Evolutionary conservation across 192 early-diverging fungal genomes (phyloP).

Genomic region (Diversispora epigaea): DNA sequence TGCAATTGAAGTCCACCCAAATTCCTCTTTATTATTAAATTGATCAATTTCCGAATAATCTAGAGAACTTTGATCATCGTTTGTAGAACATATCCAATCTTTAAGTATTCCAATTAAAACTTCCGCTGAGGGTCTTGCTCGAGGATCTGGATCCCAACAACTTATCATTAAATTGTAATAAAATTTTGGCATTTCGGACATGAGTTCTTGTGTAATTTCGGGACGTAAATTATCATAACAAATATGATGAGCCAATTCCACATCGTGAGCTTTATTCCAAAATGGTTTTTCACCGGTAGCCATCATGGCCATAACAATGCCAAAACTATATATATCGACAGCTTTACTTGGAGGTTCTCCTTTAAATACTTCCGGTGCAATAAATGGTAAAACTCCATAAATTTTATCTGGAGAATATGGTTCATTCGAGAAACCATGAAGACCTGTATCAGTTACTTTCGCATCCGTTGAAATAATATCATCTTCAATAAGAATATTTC

Average conservation of each 20-base stretch:
- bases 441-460: neutral
- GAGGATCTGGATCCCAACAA: neutral
- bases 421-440: neutral
- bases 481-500: slow-evolving; percentile 11
- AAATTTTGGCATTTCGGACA: neutral
- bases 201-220: neutral
- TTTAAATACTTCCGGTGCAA: neutral
- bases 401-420: neutral
- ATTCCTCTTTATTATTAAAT: no score
- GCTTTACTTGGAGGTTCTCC: neutral
- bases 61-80: no score
- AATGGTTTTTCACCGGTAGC: neutral
- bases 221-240: neutral
- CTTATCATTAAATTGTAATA: neutral
- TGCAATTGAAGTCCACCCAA: no score
- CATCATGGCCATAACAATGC: neutral
- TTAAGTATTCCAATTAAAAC: no score
- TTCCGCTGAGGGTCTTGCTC: neutral
- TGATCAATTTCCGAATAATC: no score
- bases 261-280: neutral
- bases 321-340: neutral
- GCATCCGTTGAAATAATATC: neutral
- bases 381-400: neutral
- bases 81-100: no score
- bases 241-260: neutral